Evolutionary conservation across 768 basidiomycete genomes (phyloP).

Genomic region (Scleroderma bovista): DNA sequence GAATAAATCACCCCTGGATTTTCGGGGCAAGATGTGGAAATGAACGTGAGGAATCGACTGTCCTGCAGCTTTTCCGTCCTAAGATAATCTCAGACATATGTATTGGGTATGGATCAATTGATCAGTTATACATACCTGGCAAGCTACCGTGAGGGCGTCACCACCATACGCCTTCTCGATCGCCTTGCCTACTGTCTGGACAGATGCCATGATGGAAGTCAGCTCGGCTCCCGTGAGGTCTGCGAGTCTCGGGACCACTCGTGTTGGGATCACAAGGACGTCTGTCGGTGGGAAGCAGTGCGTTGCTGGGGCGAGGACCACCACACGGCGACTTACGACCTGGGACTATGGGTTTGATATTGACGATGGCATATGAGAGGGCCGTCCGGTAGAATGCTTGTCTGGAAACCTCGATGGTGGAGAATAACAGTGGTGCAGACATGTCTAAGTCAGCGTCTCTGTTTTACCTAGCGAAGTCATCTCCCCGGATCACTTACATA

Average conservation of each 20-base stretch:
- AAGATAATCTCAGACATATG: conserved; percentile 2
- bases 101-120: background rate
- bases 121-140: conserved; percentile 57
- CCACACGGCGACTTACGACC: conserved; percentile 64
- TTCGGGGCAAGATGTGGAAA: conserved; percentile 87
- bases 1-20: conserved; percentile 62
- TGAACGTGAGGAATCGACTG: conserved; percentile 80
- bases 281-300: conserved; percentile 32
- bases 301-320: background rate
- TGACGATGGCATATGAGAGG: conserved; percentile 82
- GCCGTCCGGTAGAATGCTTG: conserved; percentile 69
- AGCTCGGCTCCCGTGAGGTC: conserved; percentile 66
- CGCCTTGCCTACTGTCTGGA: conserved; percentile 72
- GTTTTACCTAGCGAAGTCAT: too few relatives aligned
- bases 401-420: conserved; percentile 71
- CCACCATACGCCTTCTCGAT: conserved; percentile 80
- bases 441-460: conserved; percentile 5
- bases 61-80: conserved; percentile 88
- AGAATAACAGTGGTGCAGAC: conserved; percentile 50
- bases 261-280: conserved; percentile 55
- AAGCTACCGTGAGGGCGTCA: conserved; percentile 81
- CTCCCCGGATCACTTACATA: too few relatives aligned
- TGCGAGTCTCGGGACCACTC: conserved; percentile 49
- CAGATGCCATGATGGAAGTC: conserved; percentile 70
- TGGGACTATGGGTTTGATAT: conserved; percentile 90